Evolutionary conservation across 129 eudicot species (phyloP).

Genomic region (Deinandra increscens): DNA sequence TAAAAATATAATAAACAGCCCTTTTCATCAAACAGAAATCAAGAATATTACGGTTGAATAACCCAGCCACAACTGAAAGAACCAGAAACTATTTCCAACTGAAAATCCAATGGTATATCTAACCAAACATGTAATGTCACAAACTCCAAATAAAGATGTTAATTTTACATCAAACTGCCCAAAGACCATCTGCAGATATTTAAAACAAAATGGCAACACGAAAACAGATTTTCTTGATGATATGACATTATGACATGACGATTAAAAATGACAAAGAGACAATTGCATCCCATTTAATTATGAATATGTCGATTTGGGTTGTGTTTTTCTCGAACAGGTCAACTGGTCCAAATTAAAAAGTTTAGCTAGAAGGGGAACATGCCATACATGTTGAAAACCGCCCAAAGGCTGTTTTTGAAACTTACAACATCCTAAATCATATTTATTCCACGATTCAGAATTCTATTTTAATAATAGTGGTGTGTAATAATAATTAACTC

Average conservation of each 20-base stretch:
- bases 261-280: too few relatives aligned
- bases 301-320: neutral
- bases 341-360: neutral
- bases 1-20: neutral
- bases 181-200: neutral
- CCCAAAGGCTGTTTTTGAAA: slow-evolving; percentile 1
- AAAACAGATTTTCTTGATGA: neutral
- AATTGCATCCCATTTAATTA: neutral
- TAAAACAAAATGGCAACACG: neutral
- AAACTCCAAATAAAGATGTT: neutral
- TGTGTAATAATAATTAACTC: neutral
- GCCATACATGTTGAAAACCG: neutral
- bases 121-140: slow-evolving; percentile 13
- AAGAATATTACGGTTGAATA: neutral
- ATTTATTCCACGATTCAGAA: neutral
- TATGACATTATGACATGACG: neutral
- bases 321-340: neutral
- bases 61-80: slow-evolving; percentile 10
- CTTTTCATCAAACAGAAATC: neutral
- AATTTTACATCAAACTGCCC: slow-evolving; percentile 1
- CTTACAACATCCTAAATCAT: neutral
- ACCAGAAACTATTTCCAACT: neutral
- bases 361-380: neutral
- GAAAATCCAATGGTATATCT: neutral
- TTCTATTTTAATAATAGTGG: neutral